Base-by-base conservation (phyloP, 106 monocot genomes). In the Dendrobium nobile region DNA sequence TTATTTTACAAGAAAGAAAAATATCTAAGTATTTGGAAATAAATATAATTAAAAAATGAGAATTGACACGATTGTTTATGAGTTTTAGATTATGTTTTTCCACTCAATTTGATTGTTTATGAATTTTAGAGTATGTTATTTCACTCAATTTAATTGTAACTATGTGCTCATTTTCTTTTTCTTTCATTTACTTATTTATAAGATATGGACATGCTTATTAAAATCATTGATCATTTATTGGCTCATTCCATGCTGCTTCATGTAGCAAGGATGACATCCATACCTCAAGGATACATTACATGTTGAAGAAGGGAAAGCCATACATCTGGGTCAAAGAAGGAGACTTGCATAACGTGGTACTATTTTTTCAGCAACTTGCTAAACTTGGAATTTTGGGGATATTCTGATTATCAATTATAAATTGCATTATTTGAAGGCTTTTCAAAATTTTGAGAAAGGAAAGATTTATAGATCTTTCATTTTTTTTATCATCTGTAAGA, bases 201-300 rank as follows among this genome's bases (percentile, higher is more conserved):
- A 13, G 8, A 7, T 20, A 61, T 20, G 16, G 42, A 20, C 33
- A 17, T 59, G 20, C 75, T 58, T n/a, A 19, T 59, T 41, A 41
- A 70, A 74, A 37, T 37, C 54, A 56, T 40, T 33, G 47, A 31
- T 37, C 15, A 59, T 61, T 54, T 26, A 17, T 77, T 65, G 7
- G 54, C 4, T 51, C 43, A 65, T 47, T n/a, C 28, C 64, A 19
- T 54, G 31, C 28, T 33, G 54, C n/a, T 67, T 68, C 4, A 7
- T 54, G 15, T 54, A 93, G 93, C 75, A 93, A 93, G 84, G 78
- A 73, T 37, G 93, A 90, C 31, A 88, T 93, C 77, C 80, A 93
- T 78, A 87, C 85, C 42, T 93, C 90, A 15, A 93, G 77, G 85
- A 81, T 93, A 28, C 80, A 85, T 80, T 93, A 93, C 77, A 82